A percentile compares a stretch with the other conserved stretches of the same genome.
Evolutionary conservation across 495 filamentous ascomycete genomes (phyloP).

Genomic region (Clohesyomyces aquaticus): DNA sequence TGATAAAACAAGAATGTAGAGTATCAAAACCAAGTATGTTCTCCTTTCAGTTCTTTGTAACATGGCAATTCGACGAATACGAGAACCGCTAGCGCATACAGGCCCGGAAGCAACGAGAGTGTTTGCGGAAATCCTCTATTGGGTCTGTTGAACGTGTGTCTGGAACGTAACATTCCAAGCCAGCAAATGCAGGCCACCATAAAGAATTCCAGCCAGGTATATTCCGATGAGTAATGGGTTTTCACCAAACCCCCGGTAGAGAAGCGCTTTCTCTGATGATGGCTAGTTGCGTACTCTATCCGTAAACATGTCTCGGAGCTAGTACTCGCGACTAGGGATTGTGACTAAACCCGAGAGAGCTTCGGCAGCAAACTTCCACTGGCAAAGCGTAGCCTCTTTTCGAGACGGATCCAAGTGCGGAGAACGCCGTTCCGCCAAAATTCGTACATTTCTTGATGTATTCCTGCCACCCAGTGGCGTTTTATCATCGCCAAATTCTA

Average conservation of each 20-base stretch:
- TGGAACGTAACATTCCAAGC: not conserved
- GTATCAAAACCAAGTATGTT: too few species aligned
- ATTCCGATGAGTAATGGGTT: not conserved
- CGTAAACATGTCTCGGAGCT: not conserved
- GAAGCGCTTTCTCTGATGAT: not conserved
- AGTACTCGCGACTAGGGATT: not conserved
- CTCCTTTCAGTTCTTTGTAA: too few species aligned
- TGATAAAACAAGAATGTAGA: not conserved
- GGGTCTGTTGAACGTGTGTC: not conserved
- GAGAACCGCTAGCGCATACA: not conserved
- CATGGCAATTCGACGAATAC: not conserved
- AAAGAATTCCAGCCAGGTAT: not conserved
- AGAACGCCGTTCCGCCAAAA: too few species aligned
- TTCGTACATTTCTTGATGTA: too few species aligned
- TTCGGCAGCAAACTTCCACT: too few species aligned
- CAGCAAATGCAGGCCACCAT: not conserved
- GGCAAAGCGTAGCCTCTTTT: too few species aligned
- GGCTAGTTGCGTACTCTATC: not conserved
- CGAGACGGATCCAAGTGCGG: too few species aligned
- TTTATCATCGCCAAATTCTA: too few species aligned
- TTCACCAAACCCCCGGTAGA: too few species aligned
- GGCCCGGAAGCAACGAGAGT: not conserved
- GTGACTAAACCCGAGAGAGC: too few species aligned
- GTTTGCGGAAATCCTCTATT: not conserved
- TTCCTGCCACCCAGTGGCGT: too few species aligned